These are phyloP conservation scores for Phytophthora chlamydospora DNA, from an alignment of 352 stramenopile species.

Conservation along the genomic window DNA sequence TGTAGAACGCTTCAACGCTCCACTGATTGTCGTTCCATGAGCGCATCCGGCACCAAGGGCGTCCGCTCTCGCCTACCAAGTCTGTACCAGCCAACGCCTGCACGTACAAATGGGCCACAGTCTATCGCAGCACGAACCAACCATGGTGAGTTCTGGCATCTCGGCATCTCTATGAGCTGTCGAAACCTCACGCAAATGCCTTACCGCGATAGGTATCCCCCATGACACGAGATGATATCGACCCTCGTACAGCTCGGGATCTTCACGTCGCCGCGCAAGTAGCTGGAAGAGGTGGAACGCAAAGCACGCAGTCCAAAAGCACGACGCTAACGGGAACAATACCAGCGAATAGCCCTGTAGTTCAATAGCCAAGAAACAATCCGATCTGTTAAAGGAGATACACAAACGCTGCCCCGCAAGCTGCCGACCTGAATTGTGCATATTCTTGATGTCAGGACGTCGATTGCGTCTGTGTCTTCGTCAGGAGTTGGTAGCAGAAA, in stretches of 20 bases:
- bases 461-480: not conserved
- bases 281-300: slow-evolving; percentile 81
- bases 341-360: slow-evolving; percentile 63
- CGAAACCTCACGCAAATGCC: not conserved
- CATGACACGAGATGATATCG: slow-evolving; percentile 75
- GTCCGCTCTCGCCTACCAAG: slow-evolving; percentile 64
- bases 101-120: slow-evolving; percentile 50
- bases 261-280: slow-evolving; percentile 50
- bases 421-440: slow-evolving; percentile 51
- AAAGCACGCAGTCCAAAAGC: slow-evolving; percentile 79
- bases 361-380: not conserved
- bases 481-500: slow-evolving; percentile 37
- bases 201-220: slow-evolving; percentile 60
- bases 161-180: not conserved
- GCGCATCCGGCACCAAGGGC: slow-evolving; percentile 83
- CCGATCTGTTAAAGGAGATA: slow-evolving; percentile 1
- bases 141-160: slow-evolving; percentile 1
- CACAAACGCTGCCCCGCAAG: not conserved
- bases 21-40: slow-evolving; percentile 69
- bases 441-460: slow-evolving; percentile 14
- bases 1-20: slow-evolving; percentile 48
- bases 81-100: slow-evolving; percentile 53
- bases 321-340: slow-evolving; percentile 74
- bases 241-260: slow-evolving; percentile 67
- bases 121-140: slow-evolving; percentile 31